Percentiles rank a stretch among this genome's conserved stretches.
Conservation (phyloP, 176 grass and related monocot species). For the Tillandsia fasciculata region DNA sequence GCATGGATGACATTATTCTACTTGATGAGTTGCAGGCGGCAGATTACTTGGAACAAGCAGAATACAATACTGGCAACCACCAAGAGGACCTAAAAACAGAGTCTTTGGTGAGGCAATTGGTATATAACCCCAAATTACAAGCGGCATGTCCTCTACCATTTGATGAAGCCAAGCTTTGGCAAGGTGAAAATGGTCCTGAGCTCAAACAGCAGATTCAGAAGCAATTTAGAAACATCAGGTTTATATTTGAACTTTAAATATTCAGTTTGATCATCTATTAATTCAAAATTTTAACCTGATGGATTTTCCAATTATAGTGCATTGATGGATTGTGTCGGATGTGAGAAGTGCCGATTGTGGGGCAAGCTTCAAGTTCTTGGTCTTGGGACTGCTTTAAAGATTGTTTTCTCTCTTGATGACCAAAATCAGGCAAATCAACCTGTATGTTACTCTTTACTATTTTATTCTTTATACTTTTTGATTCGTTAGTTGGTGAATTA, state of each 20-base stretch:
- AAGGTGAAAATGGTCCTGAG: constrained; percentile 87
- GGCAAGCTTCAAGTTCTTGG: constrained; percentile 97
- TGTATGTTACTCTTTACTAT: constrained; percentile 29
- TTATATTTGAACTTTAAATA: constrained; percentile 5
- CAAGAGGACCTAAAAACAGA: constrained; percentile 73
- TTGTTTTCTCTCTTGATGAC: constrained; percentile 67
- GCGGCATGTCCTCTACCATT: constrained; percentile 72
- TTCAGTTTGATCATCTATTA: neutral
- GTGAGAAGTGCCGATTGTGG: constrained; percentile 95
- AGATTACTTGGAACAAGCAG: constrained; percentile 90
- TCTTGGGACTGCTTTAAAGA: constrained; percentile 93
- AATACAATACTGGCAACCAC: constrained; percentile 77
- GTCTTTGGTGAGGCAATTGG: constrained; percentile 61
- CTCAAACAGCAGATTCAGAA: constrained; percentile 71
- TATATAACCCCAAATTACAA: constrained; percentile 66
- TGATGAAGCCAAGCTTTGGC: constrained; percentile 87
- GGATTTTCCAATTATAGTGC: constrained; percentile 34
- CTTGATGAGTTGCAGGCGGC: constrained; percentile 45
- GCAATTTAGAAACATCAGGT: constrained; percentile 97
- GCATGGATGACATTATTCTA: neutral
- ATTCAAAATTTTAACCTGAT: neutral
- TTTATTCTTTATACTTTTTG: constrained; percentile 5
- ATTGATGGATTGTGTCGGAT: constrained; percentile 87
- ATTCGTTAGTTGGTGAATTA: neutral
- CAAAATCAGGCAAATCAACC: constrained; percentile 45